Conservation (phyloP, 805 yeast species). For the Cyberlindnera mississippiensis region DNA sequence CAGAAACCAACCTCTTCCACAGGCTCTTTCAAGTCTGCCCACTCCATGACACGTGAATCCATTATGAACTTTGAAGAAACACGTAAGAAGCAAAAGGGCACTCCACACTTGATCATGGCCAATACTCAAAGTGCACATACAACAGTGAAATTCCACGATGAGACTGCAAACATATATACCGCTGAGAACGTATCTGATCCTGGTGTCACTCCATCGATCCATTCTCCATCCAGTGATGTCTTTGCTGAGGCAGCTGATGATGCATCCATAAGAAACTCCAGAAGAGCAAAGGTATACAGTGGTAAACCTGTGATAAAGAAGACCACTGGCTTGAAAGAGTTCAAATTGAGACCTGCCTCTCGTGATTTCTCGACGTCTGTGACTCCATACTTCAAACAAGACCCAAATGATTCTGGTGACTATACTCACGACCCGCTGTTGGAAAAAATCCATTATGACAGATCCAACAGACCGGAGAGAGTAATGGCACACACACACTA, state of each 20-base stretch:
- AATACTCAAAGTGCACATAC: background rate
- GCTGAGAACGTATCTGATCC: background rate
- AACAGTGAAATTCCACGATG: slow-evolving; percentile 3
- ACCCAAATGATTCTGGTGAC: slow-evolving; percentile 2
- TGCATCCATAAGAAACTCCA: slow-evolving; percentile 5
- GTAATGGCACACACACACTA: slow-evolving; percentile 5
- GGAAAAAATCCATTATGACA: slow-evolving; percentile 20
- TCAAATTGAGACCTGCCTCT: slow-evolving; percentile 10
- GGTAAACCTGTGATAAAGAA: slow-evolving; percentile 7
- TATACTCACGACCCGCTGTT: slow-evolving; percentile 10
- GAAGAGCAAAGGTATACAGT: slow-evolving; percentile 8
- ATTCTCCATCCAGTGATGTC: slow-evolving; percentile 12
- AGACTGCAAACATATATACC: background rate
- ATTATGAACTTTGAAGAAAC: slow-evolving; percentile 21
- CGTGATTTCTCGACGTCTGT: background rate
- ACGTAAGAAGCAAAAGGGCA: slow-evolving; percentile 23
- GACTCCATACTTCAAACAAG: slow-evolving; percentile 1
- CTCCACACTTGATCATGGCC: slow-evolving; percentile 17
- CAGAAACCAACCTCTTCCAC: slow-evolving; percentile 7
- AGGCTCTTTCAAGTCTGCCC: slow-evolving; percentile 11
- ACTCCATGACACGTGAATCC: slow-evolving; percentile 12
- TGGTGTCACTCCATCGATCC: slow-evolving; percentile 16
- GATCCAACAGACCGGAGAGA: slow-evolving; percentile 8
- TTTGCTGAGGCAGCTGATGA: slow-evolving; percentile 9
- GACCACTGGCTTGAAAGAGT: slow-evolving; percentile 9